phyloP scores from a whole-genome alignment of 495 filamentous ascomycete species.

The Parachaetomium inaequale region DNA sequence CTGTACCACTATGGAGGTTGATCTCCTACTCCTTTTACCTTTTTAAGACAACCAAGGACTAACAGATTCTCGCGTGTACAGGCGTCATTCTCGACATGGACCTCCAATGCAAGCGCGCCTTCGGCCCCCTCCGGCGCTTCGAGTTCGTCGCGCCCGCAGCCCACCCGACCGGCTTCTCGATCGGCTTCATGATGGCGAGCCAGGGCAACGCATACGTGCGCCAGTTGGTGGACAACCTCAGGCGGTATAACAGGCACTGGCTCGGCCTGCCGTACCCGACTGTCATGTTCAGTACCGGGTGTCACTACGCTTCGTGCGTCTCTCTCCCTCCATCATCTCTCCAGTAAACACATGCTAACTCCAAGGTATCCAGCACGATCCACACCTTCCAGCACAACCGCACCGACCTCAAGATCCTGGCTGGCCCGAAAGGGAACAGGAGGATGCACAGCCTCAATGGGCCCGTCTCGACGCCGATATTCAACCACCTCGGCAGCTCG shows the following conservation, averaged over 20 bases:
- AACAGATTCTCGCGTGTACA: background rate
- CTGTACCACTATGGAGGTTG: slow-evolving; percentile 38
- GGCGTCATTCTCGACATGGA: slow-evolving; percentile 43
- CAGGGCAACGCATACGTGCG: slow-evolving; percentile 34
- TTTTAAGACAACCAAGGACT: background rate
- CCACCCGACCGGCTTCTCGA: slow-evolving; percentile 39
- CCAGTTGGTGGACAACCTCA: slow-evolving; percentile 32
- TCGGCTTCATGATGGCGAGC: slow-evolving; percentile 45
- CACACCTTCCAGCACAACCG: slow-evolving; percentile 36
- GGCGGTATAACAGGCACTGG: slow-evolving; percentile 37
- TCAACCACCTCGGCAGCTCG: slow-evolving; percentile 45
- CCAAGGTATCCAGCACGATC: slow-evolving; percentile 28
- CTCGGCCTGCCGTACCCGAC: slow-evolving; percentile 40
- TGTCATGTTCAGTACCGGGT: slow-evolving; percentile 47
- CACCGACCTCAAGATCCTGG: slow-evolving; percentile 36
- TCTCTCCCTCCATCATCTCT: background rate
- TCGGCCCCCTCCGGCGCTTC: slow-evolving; percentile 41
- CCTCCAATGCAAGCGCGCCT: slow-evolving; percentile 38
- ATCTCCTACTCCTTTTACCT: background rate
- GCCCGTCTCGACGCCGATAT: slow-evolving; percentile 42
- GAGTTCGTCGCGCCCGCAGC: slow-evolving; percentile 41
- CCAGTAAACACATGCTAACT: background rate
- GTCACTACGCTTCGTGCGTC: slow-evolving; percentile 41
- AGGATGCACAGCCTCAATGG: slow-evolving; percentile 44
- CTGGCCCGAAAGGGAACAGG: slow-evolving; percentile 29